Evolutionary conservation across 176 grass and related monocot species (phyloP).

Genomic region (Canna indica): DNA sequence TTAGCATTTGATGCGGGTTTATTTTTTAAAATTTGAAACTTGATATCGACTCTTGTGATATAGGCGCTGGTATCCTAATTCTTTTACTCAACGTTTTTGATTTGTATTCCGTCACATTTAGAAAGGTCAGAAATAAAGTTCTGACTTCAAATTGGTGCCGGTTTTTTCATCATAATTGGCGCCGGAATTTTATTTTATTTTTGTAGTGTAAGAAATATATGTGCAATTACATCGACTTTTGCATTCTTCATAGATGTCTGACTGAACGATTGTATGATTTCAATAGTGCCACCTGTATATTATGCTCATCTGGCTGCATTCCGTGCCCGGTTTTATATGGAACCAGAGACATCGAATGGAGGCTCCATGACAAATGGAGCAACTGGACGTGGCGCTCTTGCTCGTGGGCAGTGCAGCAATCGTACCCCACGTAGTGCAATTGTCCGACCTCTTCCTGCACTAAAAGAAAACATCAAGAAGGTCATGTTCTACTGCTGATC

Average conservation of each 20-base stretch:
- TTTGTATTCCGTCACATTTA: too few species aligned
- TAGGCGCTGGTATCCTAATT: too few species aligned
- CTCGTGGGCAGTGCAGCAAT: slow-evolving; percentile 18
- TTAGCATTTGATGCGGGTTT: too few species aligned
- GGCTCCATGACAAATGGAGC: slow-evolving; percentile 29
- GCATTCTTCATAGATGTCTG: not conserved
- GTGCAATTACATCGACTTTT: too few species aligned
- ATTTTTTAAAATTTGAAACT: too few species aligned
- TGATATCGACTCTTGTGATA: too few species aligned
- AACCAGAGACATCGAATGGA: slow-evolving; percentile 6
- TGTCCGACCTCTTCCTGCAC: slow-evolving; percentile 66
- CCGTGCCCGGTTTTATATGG: slow-evolving; percentile 4
- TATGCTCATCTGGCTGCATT: slow-evolving; percentile 13
- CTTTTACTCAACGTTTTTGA: too few species aligned
- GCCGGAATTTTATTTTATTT: too few species aligned
- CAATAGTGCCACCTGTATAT: not conserved
- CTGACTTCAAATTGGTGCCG: too few species aligned
- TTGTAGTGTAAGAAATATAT: too few species aligned
- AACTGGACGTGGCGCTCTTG: slow-evolving; percentile 21
- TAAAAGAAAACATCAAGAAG: slow-evolving; percentile 79
- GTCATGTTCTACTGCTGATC: slow-evolving; percentile 94
- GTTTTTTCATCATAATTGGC: too few species aligned
- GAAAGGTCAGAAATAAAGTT: too few species aligned
- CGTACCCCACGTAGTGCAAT: slow-evolving; percentile 22
- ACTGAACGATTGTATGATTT: not conserved